A percentile compares a stretch with the other conserved stretches of the same genome.
phyloP scores from a whole-genome alignment of 768 basidiomycete species.

The Podaxis sp. region DNA sequence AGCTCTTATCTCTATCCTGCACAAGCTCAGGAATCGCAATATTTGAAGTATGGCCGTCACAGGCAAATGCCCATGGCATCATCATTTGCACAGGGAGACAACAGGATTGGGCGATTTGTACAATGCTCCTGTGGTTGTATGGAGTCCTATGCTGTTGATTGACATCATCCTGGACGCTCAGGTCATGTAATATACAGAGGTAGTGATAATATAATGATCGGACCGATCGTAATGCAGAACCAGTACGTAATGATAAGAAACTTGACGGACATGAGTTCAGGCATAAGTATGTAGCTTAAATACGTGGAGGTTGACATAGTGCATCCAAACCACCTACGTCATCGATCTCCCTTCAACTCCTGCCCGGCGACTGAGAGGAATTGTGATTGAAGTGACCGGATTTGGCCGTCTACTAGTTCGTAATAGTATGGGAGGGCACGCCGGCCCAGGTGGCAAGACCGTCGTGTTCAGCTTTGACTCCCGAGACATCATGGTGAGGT shows the following conservation, averaged over 20 bases:
- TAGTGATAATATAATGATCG: background rate
- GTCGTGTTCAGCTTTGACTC: background rate
- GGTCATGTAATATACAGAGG: background rate
- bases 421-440: background rate
- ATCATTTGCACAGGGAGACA: background rate
- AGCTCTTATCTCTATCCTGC: background rate
- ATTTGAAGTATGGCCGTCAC: background rate
- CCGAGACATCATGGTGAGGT: background rate
- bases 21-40: background rate
- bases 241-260: background rate
- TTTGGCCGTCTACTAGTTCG: background rate
- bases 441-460: background rate
- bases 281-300: no score
- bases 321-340: no score
- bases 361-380: no score
- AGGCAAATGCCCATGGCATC: background rate
- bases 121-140: conserved; percentile 38
- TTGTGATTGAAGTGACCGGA: no score
- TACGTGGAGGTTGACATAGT: no score
- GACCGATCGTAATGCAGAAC: background rate
- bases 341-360: no score
- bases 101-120: conserved; percentile 15
- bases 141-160: conserved; percentile 29
- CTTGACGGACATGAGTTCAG: no score
- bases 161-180: background rate